Conservation (phyloP, 148 eudicot genomes). For the Silene uniflora region DNA sequence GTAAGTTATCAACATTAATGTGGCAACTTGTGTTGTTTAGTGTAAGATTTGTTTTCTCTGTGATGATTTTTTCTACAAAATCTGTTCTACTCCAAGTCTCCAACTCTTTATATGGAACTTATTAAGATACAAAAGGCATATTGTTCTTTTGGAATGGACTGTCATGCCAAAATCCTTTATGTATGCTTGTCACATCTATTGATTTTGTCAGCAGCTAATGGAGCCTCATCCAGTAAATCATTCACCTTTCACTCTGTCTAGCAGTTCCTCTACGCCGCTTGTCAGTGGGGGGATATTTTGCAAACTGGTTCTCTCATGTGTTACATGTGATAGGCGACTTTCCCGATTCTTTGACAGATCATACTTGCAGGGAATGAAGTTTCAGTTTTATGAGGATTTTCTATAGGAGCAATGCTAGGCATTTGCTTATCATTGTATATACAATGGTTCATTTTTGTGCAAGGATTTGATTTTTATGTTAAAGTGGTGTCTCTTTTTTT, state of each 20-base stretch:
- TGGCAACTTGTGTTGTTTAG: not conserved
- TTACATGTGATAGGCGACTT: not conserved
- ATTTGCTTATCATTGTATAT: not conserved
- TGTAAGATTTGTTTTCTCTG: not conserved
- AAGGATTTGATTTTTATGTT: not conserved
- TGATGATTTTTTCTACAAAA: not conserved
- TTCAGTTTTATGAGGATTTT: not conserved
- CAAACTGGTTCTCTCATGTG: not conserved
- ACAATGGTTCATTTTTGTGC: not conserved
- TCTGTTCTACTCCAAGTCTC: not conserved
- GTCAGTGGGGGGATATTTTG: not conserved
- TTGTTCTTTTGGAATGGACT: not conserved
- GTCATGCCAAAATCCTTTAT: not conserved
- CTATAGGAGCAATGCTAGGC: not conserved
- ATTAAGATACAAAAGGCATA: no score
- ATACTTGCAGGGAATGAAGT: not conserved
- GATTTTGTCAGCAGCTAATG: not conserved
- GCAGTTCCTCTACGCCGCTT: not conserved
- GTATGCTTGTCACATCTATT: not conserved
- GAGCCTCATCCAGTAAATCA: not conserved
- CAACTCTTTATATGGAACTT: not conserved
- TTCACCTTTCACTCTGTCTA: not conserved
- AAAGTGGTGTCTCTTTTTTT: not conserved
- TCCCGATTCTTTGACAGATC: not conserved
- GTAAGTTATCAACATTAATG: not conserved